Evolutionary conservation across 129 eudicot species (phyloP).

Genomic region (Gnaphalium uliginosum): DNA sequence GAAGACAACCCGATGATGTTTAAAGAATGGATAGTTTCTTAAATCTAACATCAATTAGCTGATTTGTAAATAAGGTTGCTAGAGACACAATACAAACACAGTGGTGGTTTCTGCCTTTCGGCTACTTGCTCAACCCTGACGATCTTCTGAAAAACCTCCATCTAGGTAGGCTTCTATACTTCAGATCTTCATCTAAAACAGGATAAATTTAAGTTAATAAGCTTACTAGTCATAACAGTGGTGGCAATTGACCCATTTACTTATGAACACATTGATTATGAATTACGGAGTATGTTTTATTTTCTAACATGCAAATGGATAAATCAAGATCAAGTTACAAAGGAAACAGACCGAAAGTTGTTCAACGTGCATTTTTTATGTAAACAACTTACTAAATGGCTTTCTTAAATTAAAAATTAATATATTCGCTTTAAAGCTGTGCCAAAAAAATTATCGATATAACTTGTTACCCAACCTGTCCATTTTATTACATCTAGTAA

Average conservation of each 20-base stretch:
- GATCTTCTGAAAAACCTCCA: conserved; percentile 24
- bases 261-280: background rate
- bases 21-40: background rate
- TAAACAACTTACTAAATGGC: background rate
- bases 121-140: conserved; percentile 25
- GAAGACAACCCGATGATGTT: conserved; percentile 4
- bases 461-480: background rate
- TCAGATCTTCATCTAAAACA: conserved; percentile 30
- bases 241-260: background rate
- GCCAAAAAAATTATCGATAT: background rate
- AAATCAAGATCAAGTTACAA: too few species aligned
- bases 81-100: background rate
- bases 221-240: background rate
- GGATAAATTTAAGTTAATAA: too few species aligned
- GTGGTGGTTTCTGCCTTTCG: background rate
- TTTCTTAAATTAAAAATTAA: background rate
- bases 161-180: conserved; percentile 31
- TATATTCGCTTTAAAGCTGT: too few species aligned
- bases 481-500: background rate
- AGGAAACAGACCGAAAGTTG: background rate
- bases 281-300: background rate
- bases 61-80: conserved; percentile 11
- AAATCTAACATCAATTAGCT: background rate
- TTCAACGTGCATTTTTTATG: background rate
- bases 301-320: too few species aligned